A percentile compares a stretch with the other conserved stretches of the same genome.
These are phyloP conservation scores for Neurospora hispaniola DNA, from an alignment of 495 filamentous ascomycete genomes.

Conservation along the genomic window DNA sequence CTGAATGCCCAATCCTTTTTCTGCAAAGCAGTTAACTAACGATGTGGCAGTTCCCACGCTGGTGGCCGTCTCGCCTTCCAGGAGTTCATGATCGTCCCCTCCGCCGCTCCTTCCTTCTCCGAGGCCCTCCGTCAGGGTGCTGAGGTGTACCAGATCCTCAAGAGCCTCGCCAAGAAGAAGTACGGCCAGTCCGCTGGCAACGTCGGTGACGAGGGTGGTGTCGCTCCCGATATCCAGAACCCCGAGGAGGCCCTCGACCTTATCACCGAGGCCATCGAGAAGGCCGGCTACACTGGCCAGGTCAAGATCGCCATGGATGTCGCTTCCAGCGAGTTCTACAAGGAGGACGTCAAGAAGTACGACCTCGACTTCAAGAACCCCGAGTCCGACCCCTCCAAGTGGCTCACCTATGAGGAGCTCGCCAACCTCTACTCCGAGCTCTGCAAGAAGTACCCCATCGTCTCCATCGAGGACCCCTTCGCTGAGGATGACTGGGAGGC, in stretches of 20 bases:
- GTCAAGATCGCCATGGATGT: constrained; percentile 99
- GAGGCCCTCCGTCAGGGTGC: constrained; percentile 93
- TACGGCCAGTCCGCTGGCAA: constrained; percentile 99
- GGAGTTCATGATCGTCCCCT: constrained; percentile 99
- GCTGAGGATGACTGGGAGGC: constrained; percentile 83
- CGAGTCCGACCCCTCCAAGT: constrained; percentile 83
- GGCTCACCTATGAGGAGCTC: constrained; percentile 97
- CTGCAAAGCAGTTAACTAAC: constrained; percentile 16
- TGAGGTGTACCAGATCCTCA: constrained; percentile 97
- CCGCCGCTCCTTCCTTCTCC: constrained; percentile 70
- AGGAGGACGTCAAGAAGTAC: constrained; percentile 94
- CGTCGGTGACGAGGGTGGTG: constrained; percentile 98
- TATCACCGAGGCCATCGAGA: constrained; percentile 87
- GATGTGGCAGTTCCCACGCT: constrained; percentile 65
- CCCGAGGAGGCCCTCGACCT: constrained; percentile 94
- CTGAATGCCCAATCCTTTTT: neutral
- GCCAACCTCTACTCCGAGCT: constrained; percentile 87
- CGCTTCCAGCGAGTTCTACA: constrained; percentile 99
- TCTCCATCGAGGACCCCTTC: constrained; percentile 64
- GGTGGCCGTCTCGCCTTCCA: constrained; percentile 99
- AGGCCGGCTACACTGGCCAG: constrained; percentile 89
- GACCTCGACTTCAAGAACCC: constrained; percentile 99
- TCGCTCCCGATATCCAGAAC: constrained; percentile 97
- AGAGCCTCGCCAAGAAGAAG: constrained; percentile 96
- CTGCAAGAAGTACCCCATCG: constrained; percentile 92